Percentiles rank a stretch among this genome's conserved stretches.
phyloP scores from a whole-genome alignment of 2,329 filamentous ascomycete genomes.

The Albifimbria verrucaria region DNA sequence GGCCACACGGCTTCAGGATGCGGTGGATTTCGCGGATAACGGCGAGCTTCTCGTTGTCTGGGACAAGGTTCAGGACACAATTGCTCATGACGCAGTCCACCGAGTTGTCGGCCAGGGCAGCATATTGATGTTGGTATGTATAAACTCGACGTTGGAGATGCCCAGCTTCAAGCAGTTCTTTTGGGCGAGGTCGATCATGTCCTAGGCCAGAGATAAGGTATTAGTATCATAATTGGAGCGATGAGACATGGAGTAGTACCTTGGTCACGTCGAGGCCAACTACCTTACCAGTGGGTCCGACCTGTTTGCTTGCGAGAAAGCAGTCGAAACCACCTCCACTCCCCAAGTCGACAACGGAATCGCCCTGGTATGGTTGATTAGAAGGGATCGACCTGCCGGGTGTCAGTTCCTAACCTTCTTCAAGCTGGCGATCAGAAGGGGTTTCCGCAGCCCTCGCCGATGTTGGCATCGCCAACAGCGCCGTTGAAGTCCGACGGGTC shows the following conservation, averaged over 20 bases:
- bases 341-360: neutral
- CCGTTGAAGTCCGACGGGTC: too few species aligned
- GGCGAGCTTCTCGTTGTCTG: conserved; percentile 44
- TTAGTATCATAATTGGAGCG: neutral
- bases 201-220: neutral
- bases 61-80: conserved; percentile 61
- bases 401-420: neutral
- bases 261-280: neutral
- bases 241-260: neutral
- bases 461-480: too few species aligned
- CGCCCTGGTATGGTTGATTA: neutral
- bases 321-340: neutral
- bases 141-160: neutral
- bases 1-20: conserved; percentile 53
- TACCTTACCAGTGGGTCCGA: neutral
- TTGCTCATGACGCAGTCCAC: conserved; percentile 58
- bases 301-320: neutral
- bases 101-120: neutral
- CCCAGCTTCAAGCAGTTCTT: neutral
- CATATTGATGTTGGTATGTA: neutral
- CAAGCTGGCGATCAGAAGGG: neutral
- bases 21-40: conserved; percentile 58
- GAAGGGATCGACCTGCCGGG: neutral
- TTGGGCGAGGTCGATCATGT: neutral
- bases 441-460: neutral